Conservation (phyloP, 495 filamentous ascomycete species). For the Penicillium mononematosum region DNA sequence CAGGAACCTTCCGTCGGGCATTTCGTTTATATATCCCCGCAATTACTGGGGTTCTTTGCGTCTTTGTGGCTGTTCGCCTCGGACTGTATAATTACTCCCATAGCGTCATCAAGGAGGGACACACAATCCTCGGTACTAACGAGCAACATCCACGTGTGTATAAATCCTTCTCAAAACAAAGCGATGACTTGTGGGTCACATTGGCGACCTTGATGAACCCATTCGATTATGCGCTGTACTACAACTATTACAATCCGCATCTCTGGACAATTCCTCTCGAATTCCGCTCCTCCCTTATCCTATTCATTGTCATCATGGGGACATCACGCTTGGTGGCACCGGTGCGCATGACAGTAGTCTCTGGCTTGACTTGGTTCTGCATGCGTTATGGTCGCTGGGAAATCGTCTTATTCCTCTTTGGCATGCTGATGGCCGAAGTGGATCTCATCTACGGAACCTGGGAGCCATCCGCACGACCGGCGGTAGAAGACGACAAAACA, state of each 20-base stretch:
- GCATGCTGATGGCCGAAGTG: slow-evolving; percentile 59
- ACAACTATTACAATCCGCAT: slow-evolving; percentile 63
- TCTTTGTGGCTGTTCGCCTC: slow-evolving; percentile 52
- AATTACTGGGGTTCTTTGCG: slow-evolving; percentile 53
- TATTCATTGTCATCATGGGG: slow-evolving; percentile 60
- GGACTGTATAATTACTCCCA: slow-evolving; percentile 50
- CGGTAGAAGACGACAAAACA: slow-evolving; percentile 18
- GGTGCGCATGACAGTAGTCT: slow-evolving; percentile 47
- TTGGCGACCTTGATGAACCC: slow-evolving; percentile 51
- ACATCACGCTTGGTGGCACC: slow-evolving; percentile 49
- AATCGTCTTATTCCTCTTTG: slow-evolving; percentile 57
- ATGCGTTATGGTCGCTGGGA: slow-evolving; percentile 60
- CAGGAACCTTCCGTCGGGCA: slow-evolving; percentile 62
- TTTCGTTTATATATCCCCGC: slow-evolving; percentile 64
- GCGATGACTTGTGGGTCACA: slow-evolving; percentile 49
- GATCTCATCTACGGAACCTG: slow-evolving; percentile 51
- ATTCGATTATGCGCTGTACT: slow-evolving; percentile 54
- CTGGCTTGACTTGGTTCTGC: slow-evolving; percentile 52
- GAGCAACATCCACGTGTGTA: slow-evolving; percentile 47
- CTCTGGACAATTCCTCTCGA: slow-evolving; percentile 76
- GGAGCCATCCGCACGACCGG: slow-evolving; percentile 26
- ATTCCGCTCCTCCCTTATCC: slow-evolving; percentile 61
- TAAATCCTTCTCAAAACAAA: slow-evolving; percentile 44
- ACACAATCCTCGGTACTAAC: slow-evolving; percentile 47
- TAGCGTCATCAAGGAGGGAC: slow-evolving; percentile 37